Base-by-base conservation (phyloP, 352 stramenopile genomes). In the Phytophthora tubulina region DNA sequence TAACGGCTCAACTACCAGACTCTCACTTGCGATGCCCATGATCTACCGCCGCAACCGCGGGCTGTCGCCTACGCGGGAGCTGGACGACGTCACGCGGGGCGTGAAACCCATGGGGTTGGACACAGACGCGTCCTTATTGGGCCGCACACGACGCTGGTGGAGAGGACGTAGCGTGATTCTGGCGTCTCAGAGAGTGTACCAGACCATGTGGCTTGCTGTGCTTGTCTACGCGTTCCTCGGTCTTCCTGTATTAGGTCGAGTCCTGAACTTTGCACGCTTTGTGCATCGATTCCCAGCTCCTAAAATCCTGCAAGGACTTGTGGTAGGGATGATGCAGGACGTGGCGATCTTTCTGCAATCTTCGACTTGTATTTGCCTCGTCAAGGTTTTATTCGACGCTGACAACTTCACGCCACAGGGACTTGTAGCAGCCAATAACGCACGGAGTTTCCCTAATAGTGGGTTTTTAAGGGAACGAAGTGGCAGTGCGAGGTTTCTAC, bases 201-300 rank as follows among this genome's bases (percentile, higher is more conserved):
- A 89, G 67, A 92, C 79, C 45, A 68, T 92, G 68, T 92, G 82
- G 85, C 79, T 89, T 36, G 82, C 81, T 3, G 73, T 83, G 52
- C 76, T 93, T 7, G 80, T 93, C 8, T 93, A 91, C 70, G 74
- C 81, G 38, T 93, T 91, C 62, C 75, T 88, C 5, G 83, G 85
- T 1, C 71, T 93, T 9, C 85, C 85, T 2, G 80, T 89, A 39
- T 63, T 93, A 21, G 85, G 81, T 11, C 85, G 85, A 14, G 70
- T 93, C 10, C 66, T 93, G 11, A 90, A 90, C 32, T 86, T 90
- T 46, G 72, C 77, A 15, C 80, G 85, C 0, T 91, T 87, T 51
- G 76, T 82, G 36, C 83, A 90, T 55, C 85, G 85, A 45, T 89
- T 90, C 44, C 75, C 69, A 8, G 57, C 61, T 6, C 17, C 58